These are phyloP conservation scores for Metschnikowia baotianmanensis DNA, from an alignment of 805 yeast genomes.

Conservation along the genomic window DNA sequence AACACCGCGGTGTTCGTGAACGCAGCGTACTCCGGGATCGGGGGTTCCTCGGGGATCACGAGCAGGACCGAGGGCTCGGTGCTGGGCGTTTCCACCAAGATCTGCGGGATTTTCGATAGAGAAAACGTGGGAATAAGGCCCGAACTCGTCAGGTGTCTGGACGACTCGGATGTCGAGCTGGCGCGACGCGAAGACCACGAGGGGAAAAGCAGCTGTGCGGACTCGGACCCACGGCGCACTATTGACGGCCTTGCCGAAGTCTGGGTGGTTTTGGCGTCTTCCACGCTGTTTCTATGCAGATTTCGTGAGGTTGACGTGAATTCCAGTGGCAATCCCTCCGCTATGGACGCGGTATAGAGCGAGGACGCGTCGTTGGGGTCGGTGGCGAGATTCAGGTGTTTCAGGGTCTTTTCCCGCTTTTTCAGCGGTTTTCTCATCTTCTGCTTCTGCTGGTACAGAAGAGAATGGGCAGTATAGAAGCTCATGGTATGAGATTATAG, in stretches of 20 bases:
- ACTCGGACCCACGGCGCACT: not conserved
- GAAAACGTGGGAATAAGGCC: conserved; percentile 10
- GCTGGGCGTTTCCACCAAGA: conserved; percentile 9
- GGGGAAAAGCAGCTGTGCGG: conserved; percentile 1
- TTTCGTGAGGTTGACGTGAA: no score
- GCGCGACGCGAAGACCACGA: conserved; percentile 3
- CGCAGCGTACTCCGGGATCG: conserved; percentile 8
- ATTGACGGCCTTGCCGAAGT: not conserved
- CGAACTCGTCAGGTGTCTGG: conserved; percentile 1
- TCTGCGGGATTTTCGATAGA: conserved; percentile 40
- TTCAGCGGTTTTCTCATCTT: conserved; percentile 23
- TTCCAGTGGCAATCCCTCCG: no score
- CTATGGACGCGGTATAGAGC: no score
- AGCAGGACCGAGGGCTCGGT: conserved; percentile 13
- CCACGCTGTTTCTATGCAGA: no score
- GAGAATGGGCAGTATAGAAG: conserved; percentile 38
- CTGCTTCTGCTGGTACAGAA: conserved; percentile 42
- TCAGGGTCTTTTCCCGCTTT: no score
- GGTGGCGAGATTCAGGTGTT: no score
- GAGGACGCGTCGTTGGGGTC: no score
- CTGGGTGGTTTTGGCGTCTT: not conserved
- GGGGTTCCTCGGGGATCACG: not conserved
- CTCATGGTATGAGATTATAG: conserved; percentile 36
- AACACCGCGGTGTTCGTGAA: conserved; percentile 16
- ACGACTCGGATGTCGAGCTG: conserved; percentile 6